Evolutionary conservation across 805 yeast genomes (phyloP).

Genomic region (Spathaspora gorwiae): DNA sequence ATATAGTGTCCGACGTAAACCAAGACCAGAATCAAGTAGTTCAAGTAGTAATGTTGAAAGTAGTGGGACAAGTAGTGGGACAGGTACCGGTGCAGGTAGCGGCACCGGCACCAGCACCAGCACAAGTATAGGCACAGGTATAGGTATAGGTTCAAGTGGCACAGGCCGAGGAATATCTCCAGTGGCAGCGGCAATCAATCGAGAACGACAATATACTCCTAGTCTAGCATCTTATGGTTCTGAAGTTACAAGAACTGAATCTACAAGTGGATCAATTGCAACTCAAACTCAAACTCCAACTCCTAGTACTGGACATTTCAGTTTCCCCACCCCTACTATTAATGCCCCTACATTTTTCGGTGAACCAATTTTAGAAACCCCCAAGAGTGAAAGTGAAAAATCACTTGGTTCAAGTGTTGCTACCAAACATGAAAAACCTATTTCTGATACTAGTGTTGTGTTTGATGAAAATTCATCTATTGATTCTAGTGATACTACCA

Average conservation of each 20-base stretch:
- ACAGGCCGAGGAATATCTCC: not conserved
- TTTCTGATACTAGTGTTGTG: not conserved
- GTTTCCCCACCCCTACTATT: too few species aligned
- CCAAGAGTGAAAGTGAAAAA: not conserved
- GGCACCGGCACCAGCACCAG: too few species aligned
- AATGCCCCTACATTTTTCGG: not conserved
- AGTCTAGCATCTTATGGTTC: not conserved
- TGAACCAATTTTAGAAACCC: not conserved
- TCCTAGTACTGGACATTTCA: not conserved
- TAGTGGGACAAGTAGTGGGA: too few species aligned
- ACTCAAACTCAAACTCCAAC: not conserved
- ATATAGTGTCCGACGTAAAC: conserved; percentile 15
- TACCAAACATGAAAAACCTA: not conserved
- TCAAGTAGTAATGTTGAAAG: conserved; percentile 1
- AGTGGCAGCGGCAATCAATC: not conserved
- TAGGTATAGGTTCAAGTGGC: too few species aligned
- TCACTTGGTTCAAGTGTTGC: not conserved
- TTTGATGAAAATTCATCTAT: conserved; percentile 3
- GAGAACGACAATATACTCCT: not conserved
- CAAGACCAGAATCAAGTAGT: not conserved
- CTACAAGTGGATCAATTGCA: not conserved
- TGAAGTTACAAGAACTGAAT: not conserved
- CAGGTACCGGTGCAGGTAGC: too few species aligned
- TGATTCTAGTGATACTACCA: not conserved
- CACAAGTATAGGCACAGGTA: too few species aligned